phyloP scores from a whole-genome alignment of 306 rosid species.

The Gillenia trifoliata region DNA sequence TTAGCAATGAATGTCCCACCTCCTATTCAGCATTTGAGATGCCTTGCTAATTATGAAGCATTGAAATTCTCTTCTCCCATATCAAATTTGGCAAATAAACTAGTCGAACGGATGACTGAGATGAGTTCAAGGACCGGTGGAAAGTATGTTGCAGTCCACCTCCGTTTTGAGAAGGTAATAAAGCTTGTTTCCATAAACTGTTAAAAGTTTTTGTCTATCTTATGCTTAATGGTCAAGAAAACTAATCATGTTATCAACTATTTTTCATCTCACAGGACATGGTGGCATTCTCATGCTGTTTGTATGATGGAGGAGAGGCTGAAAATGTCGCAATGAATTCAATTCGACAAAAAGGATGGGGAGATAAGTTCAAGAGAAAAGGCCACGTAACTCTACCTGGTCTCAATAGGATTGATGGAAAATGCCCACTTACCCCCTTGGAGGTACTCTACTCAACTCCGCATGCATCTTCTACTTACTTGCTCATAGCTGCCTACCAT shows the following conservation, averaged over 20 bases:
- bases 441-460: slow-evolving; percentile 47
- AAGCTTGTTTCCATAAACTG: slow-evolving; percentile 16
- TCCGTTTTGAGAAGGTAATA: slow-evolving; percentile 96
- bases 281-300: slow-evolving; percentile 96
- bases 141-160: slow-evolving; percentile 77
- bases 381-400: slow-evolving; percentile 55
- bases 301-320: slow-evolving; percentile 78
- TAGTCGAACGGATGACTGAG: slow-evolving; percentile 64
- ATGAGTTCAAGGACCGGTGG: slow-evolving; percentile 72
- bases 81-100: slow-evolving; percentile 57
- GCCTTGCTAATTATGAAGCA: slow-evolving; percentile 86
- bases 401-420: slow-evolving; percentile 77
- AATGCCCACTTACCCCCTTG: slow-evolving; percentile 89
- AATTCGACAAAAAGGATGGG: slow-evolving; percentile 84
- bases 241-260: slow-evolving; percentile 1
- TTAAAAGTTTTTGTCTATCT: slow-evolving; percentile 11
- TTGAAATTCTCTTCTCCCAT: slow-evolving; percentile 76
- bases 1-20: slow-evolving; percentile 94
- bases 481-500: neutral
- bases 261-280: slow-evolving; percentile 59
- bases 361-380: slow-evolving; percentile 71
- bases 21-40: slow-evolving; percentile 78
- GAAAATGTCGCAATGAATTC: slow-evolving; percentile 78
- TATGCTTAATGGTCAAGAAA: neutral
- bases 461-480: neutral